Conservation (phyloP, 306 rosid genomes). For the Corylus avellana region DNA sequence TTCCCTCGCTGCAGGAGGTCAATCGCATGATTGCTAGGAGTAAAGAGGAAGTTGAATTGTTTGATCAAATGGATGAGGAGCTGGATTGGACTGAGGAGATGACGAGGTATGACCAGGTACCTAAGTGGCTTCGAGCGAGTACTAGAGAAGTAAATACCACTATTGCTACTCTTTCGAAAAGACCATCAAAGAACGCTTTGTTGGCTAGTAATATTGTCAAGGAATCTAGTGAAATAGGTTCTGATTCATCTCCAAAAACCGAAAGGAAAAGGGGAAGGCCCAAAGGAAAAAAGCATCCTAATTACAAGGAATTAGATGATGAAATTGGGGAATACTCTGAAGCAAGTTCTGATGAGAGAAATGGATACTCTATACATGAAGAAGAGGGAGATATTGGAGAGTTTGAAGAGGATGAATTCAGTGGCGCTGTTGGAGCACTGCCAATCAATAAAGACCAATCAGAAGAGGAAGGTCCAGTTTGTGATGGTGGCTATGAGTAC, state of each 20-base stretch:
- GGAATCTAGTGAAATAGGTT: constrained; percentile 70
- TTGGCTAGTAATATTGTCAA: constrained; percentile 55
- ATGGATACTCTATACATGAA: constrained; percentile 75
- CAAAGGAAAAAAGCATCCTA: constrained; percentile 65
- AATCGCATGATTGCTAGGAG: constrained; percentile 99
- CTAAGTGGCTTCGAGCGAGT: constrained; percentile 85
- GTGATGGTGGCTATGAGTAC: constrained; percentile 60
- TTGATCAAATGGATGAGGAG: constrained; percentile 98
- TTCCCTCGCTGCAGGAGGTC: constrained; percentile 91
- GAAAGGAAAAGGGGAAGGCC: constrained; percentile 89
- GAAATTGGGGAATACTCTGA: constrained; percentile 80
- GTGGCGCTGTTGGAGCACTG: constrained; percentile 70
- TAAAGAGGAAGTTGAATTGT: constrained; percentile 79
- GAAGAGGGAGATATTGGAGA: constrained; percentile 89
- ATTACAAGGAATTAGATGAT: constrained; percentile 88
- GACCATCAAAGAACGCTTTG: constrained; percentile 61
- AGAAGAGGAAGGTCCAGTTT: constrained; percentile 62
- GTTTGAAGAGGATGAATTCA: constrained; percentile 76
- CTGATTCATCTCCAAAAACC: constrained; percentile 60
- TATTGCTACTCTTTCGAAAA: constrained; percentile 74
- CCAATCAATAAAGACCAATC: constrained; percentile 53
- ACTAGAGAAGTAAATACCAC: constrained; percentile 78
- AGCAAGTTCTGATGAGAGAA: constrained; percentile 86
- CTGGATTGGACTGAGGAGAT: constrained; percentile 88
- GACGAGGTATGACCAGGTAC: constrained; percentile 81